Conservation (phyloP, 306 rosid species). For the Pyrus bretschneideri region DNA sequence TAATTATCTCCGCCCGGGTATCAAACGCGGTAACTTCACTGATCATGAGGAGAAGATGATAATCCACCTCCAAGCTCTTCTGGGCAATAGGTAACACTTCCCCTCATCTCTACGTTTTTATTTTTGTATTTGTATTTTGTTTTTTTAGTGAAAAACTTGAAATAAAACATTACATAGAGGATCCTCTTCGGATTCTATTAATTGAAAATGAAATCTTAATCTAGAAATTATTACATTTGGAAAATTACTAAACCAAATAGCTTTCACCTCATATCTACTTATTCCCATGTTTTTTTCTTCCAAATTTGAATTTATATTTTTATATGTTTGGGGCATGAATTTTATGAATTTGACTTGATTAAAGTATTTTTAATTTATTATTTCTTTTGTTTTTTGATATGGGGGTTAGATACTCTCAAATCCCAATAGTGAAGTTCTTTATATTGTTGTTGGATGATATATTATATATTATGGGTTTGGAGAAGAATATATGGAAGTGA, state of each 20-base stretch:
- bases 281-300: background rate
- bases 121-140: no score
- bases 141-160: no score
- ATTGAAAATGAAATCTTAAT: background rate
- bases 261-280: background rate
- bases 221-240: background rate
- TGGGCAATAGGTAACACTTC: slow-evolving; percentile 57
- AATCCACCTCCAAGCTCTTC: slow-evolving; percentile 84
- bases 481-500: background rate
- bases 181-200: background rate
- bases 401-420: background rate
- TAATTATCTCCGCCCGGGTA: slow-evolving; percentile 86
- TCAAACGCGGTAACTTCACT: slow-evolving; percentile 73
- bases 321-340: background rate
- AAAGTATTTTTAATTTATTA: background rate
- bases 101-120: background rate
- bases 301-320: background rate
- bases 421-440: slow-evolving; percentile 1
- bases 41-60: slow-evolving; percentile 89
- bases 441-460: background rate
- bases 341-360: background rate
- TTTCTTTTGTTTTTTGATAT: background rate
- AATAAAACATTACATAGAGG: background rate
- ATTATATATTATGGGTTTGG: background rate
- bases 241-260: background rate